Evolutionary conservation across 2,329 filamentous ascomycete species (phyloP).

Genomic region (Talaromyces sp.): DNA sequence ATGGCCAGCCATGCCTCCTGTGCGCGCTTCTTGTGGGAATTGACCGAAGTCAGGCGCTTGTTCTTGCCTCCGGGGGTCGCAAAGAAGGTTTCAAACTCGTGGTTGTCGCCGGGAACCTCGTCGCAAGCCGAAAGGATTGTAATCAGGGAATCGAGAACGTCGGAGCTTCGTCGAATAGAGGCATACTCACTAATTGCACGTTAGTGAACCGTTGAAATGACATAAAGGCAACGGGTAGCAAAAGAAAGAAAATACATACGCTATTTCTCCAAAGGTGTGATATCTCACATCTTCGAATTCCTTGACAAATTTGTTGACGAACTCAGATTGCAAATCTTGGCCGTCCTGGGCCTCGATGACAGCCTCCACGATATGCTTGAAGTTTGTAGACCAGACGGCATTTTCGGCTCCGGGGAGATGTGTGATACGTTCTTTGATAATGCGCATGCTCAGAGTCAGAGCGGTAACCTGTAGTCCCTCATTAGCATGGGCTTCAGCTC

Average conservation of each 20-base stretch:
- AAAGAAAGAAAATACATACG: conserved; percentile 54
- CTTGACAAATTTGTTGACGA: conserved; percentile 75
- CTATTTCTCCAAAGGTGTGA: conserved; percentile 74
- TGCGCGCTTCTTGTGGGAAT: conserved; percentile 74
- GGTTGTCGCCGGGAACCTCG: conserved; percentile 60
- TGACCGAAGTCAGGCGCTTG: conserved; percentile 67
- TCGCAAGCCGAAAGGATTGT: conserved; percentile 58
- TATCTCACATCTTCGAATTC: conserved; percentile 83
- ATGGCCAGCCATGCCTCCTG: conserved; percentile 86
- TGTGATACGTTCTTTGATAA: conserved; percentile 78
- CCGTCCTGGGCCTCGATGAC: conserved; percentile 62
- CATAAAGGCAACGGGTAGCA: neutral
- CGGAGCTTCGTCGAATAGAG: conserved; percentile 26
- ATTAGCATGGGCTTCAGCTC: conserved; percentile 12
- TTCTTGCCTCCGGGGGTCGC: conserved; percentile 63
- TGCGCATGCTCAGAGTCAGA: conserved; percentile 77
- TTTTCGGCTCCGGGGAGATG: conserved; percentile 63
- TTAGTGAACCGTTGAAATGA: conserved; percentile 9
- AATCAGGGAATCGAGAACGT: conserved; percentile 40
- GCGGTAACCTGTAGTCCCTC: conserved; percentile 59
- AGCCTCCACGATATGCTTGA: conserved; percentile 65
- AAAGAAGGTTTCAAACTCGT: conserved; percentile 43
- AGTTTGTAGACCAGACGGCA: conserved; percentile 70
- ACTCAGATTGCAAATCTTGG: conserved; percentile 68
- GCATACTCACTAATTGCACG: conserved; percentile 39